Percentiles rank a stretch among this genome's conserved stretches.
Conservation (phyloP, 2,329 filamentous ascomycete species). For the Acarospora socialis region DNA sequence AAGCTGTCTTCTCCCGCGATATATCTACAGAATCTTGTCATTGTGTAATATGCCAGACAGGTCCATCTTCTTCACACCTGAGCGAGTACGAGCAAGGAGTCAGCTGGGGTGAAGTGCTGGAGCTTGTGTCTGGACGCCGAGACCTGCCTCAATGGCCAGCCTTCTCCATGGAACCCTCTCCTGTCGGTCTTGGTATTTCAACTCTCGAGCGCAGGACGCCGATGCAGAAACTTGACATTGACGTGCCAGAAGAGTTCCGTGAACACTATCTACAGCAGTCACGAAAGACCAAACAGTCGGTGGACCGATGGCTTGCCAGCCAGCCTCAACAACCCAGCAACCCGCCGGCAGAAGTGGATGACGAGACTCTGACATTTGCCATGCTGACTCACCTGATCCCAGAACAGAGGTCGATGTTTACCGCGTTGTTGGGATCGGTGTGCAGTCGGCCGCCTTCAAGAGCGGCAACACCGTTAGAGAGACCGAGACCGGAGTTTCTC, state of each 20-base stretch:
- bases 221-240: slow-evolving; percentile 74
- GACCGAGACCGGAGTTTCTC: slow-evolving; percentile 57
- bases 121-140: slow-evolving; percentile 77
- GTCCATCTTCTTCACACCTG: slow-evolving; percentile 37
- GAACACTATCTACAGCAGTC: slow-evolving; percentile 87
- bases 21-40: slow-evolving; percentile 73
- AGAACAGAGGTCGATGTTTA: slow-evolving; percentile 66
- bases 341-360: slow-evolving; percentile 77
- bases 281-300: slow-evolving; percentile 79
- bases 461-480: slow-evolving; percentile 55
- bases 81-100: slow-evolving; percentile 49
- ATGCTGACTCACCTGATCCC: slow-evolving; percentile 75
- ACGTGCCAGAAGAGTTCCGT: slow-evolving; percentile 84
- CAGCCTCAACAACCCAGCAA: slow-evolving; percentile 61
- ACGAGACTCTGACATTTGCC: slow-evolving; percentile 85
- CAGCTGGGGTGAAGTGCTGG: slow-evolving; percentile 90
- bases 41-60: slow-evolving; percentile 58
- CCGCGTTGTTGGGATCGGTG: slow-evolving; percentile 55
- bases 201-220: slow-evolving; percentile 38
- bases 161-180: slow-evolving; percentile 54
- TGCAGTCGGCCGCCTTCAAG: slow-evolving; percentile 26
- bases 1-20: slow-evolving; percentile 87
- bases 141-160: slow-evolving; percentile 83
- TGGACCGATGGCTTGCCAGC: slow-evolving; percentile 76
- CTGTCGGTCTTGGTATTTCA: slow-evolving; percentile 40